A percentile compares a stretch with the other conserved stretches of the same genome.
phyloP scores from a whole-genome alignment of 345 rosid species.

The Citrus sp. region DNA sequence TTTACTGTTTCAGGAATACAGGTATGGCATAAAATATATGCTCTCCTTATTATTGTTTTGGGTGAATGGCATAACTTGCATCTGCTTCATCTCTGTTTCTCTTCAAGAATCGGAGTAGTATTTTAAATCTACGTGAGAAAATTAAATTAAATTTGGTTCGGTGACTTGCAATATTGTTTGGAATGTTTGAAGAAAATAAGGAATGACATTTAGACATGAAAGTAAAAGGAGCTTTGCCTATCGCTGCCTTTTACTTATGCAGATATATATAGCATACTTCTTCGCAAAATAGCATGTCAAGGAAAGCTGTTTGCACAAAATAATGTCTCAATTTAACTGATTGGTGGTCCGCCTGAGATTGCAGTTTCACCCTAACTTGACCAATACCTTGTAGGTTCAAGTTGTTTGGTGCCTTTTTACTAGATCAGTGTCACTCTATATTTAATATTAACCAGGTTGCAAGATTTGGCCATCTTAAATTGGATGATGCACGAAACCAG shows the following conservation, averaged over 20 bases:
- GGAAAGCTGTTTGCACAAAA: background rate
- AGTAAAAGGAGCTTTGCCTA: background rate
- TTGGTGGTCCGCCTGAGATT: background rate
- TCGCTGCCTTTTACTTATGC: background rate
- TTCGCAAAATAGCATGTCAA: background rate
- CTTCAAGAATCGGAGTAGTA: conserved; percentile 2
- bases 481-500: background rate
- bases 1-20: conserved; percentile 96
- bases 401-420: background rate
- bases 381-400: background rate
- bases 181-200: background rate
- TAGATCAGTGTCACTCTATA: background rate
- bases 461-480: background rate
- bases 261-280: background rate
- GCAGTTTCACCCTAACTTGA: conserved; percentile 2
- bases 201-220: background rate
- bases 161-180: background rate
- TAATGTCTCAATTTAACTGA: background rate
- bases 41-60: background rate
- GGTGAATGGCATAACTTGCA: conserved; percentile 5
- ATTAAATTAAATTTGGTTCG: background rate
- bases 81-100: background rate
- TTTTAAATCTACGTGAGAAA: background rate
- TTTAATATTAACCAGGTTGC: background rate
- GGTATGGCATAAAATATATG: conserved; percentile 37